Conservation (phyloP, 2,329 filamentous ascomycete species). For the Coccinonectria pachysandricola region DNA sequence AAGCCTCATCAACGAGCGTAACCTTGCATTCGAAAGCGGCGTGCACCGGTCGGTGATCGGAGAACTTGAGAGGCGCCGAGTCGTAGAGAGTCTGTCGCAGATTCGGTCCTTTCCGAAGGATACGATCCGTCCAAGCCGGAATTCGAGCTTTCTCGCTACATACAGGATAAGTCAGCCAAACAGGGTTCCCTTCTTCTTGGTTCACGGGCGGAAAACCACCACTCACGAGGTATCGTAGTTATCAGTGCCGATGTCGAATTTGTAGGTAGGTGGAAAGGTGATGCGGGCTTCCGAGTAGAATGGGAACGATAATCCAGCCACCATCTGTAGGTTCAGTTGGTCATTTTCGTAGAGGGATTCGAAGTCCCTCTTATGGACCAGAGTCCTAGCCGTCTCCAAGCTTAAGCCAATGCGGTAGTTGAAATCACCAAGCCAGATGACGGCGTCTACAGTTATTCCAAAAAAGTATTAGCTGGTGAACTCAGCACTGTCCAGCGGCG, state of each 20-base stretch:
- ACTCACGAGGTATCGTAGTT: slow-evolving; percentile 81
- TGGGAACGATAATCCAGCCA: slow-evolving; percentile 77
- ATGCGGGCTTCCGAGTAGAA: slow-evolving; percentile 88
- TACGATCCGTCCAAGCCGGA: slow-evolving; percentile 93
- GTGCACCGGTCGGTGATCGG: slow-evolving; percentile 93
- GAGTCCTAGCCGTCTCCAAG: slow-evolving; percentile 64
- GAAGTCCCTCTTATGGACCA: slow-evolving; percentile 64
- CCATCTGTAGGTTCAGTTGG: slow-evolving; percentile 94
- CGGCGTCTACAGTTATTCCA: slow-evolving; percentile 40
- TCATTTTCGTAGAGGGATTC: slow-evolving; percentile 83
- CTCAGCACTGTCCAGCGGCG: neutral
- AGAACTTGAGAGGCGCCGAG: slow-evolving; percentile 74
- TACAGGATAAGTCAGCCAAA: slow-evolving; percentile 7
- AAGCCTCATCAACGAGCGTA: slow-evolving; percentile 64
- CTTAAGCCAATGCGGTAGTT: slow-evolving; percentile 90
- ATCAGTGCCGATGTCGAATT: slow-evolving; percentile 83
- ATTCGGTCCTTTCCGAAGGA: slow-evolving; percentile 75
- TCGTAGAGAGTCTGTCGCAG: slow-evolving; percentile 77
- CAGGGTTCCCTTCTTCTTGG: neutral
- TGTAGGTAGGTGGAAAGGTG: slow-evolving; percentile 87
- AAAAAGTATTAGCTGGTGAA: slow-evolving; percentile 6
- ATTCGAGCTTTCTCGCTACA: slow-evolving; percentile 79
- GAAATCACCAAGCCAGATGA: slow-evolving; percentile 96
- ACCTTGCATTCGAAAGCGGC: slow-evolving; percentile 79
- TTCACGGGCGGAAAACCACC: neutral